phyloP scores from a whole-genome alignment of 257 asterid species.

The Eustoma russellianum region DNA sequence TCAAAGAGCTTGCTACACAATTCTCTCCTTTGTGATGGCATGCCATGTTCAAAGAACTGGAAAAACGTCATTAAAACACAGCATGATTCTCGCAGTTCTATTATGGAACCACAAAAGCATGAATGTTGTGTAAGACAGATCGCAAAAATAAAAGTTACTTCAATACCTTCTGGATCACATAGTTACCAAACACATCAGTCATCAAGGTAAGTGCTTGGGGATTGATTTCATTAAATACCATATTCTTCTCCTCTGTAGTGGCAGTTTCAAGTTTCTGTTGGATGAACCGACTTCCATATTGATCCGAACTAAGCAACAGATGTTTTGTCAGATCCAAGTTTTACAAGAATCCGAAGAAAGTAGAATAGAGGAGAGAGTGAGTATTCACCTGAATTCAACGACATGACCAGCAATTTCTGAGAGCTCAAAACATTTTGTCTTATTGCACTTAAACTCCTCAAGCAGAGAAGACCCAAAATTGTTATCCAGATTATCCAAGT shows the following conservation, averaged over 20 bases:
- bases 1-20: conserved; percentile 77
- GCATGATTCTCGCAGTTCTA: neutral
- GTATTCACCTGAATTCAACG: conserved; percentile 77
- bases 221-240: conserved; percentile 80
- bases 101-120: neutral
- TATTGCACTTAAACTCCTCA: conserved; percentile 95
- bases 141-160: neutral
- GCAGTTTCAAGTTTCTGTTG: conserved; percentile 98
- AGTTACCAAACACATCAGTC: conserved; percentile 96
- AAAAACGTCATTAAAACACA: neutral
- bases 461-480: conserved; percentile 58
- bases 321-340: conserved; percentile 5
- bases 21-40: conserved; percentile 82
- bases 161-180: conserved; percentile 86
- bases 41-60: conserved; percentile 95
- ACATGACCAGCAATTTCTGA: conserved; percentile 86
- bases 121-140: neutral
- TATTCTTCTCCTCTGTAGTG: conserved; percentile 72
- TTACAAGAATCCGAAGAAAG: conserved; percentile 4
- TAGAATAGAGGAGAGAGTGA: neutral
- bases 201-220: conserved; percentile 83
- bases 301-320: conserved; percentile 57
- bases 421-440: conserved; percentile 80
- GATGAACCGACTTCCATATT: conserved; percentile 95
- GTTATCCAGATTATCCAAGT: conserved; percentile 64